phyloP scores from a whole-genome alignment of 768 basidiomycete species.

The Botryobasidium botryosum region DNA sequence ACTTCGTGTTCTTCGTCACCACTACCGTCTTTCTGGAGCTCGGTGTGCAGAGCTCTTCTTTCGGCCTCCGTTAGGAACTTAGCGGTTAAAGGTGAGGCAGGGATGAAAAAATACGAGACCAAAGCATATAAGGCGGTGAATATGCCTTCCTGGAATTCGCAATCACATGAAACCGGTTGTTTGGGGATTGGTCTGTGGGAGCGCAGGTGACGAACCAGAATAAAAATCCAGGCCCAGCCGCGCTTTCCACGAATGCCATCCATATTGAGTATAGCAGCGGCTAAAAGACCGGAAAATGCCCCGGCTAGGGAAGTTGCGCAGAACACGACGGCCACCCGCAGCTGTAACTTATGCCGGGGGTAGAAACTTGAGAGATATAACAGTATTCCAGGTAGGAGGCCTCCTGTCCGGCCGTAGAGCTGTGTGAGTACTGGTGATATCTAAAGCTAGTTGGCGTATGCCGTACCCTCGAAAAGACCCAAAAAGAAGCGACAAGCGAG shows the following conservation, averaged over 20 bases:
- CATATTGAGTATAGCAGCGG: background rate
- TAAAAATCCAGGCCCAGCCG: background rate
- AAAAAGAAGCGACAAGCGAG: conserved; percentile 16
- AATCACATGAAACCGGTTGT: background rate
- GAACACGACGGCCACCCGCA: background rate
- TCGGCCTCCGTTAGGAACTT: background rate
- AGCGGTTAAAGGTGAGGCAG: background rate
- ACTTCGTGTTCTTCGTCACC: background rate
- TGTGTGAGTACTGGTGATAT: background rate
- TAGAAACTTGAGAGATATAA: background rate
- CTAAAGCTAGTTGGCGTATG: background rate
- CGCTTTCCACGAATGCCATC: background rate
- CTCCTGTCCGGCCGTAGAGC: background rate
- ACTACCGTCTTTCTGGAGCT: background rate
- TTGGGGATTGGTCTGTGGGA: background rate
- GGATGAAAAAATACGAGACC: background rate
- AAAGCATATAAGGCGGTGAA: background rate
- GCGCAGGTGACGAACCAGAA: background rate
- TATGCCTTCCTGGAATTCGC: background rate
- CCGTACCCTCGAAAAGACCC: conserved; percentile 18
- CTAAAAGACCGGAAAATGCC: background rate
- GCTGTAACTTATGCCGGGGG: background rate
- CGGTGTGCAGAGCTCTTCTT: background rate
- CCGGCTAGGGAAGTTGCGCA: background rate
- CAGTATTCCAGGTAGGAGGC: background rate